phyloP scores from a whole-genome alignment of 768 basidiomycete species.

The Myochromella boudieri region DNA sequence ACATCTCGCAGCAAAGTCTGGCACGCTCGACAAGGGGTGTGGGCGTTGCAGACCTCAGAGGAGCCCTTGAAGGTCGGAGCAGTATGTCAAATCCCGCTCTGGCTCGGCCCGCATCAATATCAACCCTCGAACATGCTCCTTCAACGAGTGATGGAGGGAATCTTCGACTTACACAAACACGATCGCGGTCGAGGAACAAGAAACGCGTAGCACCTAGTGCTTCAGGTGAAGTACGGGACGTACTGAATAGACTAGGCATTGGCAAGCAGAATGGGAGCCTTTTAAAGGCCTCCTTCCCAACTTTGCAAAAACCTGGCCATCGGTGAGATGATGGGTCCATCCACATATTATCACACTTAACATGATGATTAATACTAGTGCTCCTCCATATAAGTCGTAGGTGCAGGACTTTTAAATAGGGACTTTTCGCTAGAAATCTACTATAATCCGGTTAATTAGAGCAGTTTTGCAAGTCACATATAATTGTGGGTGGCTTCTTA shows the following conservation, averaged over 20 bases:
- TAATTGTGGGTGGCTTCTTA: too few relatives aligned
- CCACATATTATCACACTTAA: not conserved
- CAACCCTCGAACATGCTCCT: conserved; percentile 71
- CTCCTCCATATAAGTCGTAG: conserved; percentile 18
- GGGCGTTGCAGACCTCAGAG: conserved; percentile 85
- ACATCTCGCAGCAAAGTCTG: conserved; percentile 83
- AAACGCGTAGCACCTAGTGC: conserved; percentile 49
- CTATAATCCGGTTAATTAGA: too few relatives aligned
- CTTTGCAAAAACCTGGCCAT: conserved; percentile 44
- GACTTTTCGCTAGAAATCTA: too few relatives aligned
- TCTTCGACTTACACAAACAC: conserved; percentile 47
- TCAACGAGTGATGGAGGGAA: conserved; percentile 41
- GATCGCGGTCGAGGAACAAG: conserved; percentile 52
- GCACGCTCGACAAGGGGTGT: conserved; percentile 77
- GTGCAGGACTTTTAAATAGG: not conserved
- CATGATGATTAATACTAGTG: not conserved
- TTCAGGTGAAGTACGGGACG: conserved; percentile 75
- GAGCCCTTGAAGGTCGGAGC: conserved; percentile 83
- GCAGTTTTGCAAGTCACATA: too few relatives aligned
- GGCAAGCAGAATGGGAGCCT: conserved; percentile 66
- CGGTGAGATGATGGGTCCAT: conserved; percentile 12
- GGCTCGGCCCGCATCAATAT: conserved; percentile 67
- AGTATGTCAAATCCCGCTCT: conserved; percentile 80
- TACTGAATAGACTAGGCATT: conserved; percentile 80
- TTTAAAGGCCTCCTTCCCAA: conserved; percentile 72